These are phyloP conservation scores for Rhamnella rubrinervis DNA, from an alignment of 331 rosid genomes.

Conservation along the genomic window DNA sequence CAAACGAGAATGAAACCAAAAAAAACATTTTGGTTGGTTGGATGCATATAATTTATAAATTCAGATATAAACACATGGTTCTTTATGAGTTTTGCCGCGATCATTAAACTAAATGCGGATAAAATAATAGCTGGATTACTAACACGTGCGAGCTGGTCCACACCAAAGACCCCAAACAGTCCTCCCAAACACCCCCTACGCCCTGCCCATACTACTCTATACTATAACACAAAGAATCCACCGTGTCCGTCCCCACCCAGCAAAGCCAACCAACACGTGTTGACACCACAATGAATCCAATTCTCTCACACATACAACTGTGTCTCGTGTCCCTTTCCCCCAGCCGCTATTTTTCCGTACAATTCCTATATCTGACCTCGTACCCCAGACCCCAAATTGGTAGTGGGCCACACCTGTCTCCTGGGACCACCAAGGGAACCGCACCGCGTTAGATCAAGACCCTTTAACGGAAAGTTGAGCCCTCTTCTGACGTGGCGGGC, in stretches of 20 bases:
- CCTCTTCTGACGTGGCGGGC: constrained; percentile 21
- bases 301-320: not conserved
- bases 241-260: constrained; percentile 47
- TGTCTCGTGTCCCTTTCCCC: not conserved
- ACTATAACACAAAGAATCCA: constrained; percentile 23
- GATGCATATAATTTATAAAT: no score
- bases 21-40: no score
- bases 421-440: not conserved
- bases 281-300: no score
- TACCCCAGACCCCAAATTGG: not conserved
- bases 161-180: not conserved
- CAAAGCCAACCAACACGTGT: no score
- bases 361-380: constrained; percentile 13
- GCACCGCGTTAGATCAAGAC: not conserved
- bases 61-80: not conserved
- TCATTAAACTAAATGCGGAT: not conserved
- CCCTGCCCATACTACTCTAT: no score
- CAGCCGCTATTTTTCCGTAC: constrained; percentile 46
- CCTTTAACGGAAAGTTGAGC: constrained; percentile 20
- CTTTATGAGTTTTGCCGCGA: not conserved
- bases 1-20: no score
- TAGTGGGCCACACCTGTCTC: not conserved
- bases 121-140: not conserved
- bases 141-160: constrained; percentile 30
- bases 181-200: not conserved